Evolutionary conservation across 371 early-diverging fungal genomes (phyloP).

Genomic region (Mucor mucedo): DNA sequence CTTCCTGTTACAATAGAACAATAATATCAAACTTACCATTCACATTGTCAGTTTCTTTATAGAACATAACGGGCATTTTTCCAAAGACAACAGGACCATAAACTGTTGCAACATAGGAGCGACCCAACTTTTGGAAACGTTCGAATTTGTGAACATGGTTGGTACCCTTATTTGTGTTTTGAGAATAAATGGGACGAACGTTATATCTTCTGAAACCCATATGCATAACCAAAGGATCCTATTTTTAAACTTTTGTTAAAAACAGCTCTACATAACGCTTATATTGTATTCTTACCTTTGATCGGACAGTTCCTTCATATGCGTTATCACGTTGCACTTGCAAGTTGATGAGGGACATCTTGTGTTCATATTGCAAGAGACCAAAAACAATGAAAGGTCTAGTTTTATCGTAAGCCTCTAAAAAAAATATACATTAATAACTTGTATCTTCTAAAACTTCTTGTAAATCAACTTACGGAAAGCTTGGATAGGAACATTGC

Average conservation of each 20-base stretch:
- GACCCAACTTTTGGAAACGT: conserved; percentile 81
- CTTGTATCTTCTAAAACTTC: background rate
- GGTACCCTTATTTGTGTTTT: conserved; percentile 77
- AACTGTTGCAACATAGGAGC: conserved; percentile 77
- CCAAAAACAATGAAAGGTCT: conserved; percentile 82
- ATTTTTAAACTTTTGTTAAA: background rate
- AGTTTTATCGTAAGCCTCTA: conserved; percentile 56
- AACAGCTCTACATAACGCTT: background rate
- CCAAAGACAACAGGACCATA: conserved; percentile 92
- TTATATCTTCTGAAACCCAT: conserved; percentile 89
- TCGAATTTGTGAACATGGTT: conserved; percentile 96
- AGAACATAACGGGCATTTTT: conserved; percentile 76
- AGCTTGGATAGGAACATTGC: conserved; percentile 70
- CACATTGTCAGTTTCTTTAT: conserved; percentile 65
- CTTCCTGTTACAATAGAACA: background rate
- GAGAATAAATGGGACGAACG: conserved; percentile 86
- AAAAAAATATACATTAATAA: background rate
- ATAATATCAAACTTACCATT: conserved; percentile 44
- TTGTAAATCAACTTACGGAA: conserved; percentile 45
- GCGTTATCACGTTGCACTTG: conserved; percentile 73
- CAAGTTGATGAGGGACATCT: conserved; percentile 87
- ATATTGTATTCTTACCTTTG: conserved; percentile 44
- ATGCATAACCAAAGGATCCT: conserved; percentile 84
- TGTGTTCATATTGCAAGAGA: conserved; percentile 92
- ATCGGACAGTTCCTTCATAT: conserved; percentile 73